Conservation (phyloP, 139 green algal species). For the Asterochloris sp. region DNA sequence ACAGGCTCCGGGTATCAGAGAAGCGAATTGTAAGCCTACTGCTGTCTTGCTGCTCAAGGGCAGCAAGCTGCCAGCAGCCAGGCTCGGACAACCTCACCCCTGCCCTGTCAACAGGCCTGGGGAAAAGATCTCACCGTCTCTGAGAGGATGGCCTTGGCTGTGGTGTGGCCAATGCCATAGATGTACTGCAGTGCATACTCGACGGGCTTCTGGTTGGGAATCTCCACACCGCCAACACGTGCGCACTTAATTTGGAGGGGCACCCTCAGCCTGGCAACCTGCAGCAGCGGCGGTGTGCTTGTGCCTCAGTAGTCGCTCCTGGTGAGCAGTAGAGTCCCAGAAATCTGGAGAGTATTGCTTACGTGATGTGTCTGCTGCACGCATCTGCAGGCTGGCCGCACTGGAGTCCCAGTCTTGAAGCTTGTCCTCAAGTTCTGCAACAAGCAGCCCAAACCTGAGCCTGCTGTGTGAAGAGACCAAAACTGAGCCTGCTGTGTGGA, state of each 20-base stretch:
- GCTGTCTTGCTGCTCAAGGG: background rate
- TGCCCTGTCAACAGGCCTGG: background rate
- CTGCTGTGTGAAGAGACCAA: no score
- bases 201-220: conserved; percentile 97
- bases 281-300: background rate
- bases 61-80: background rate
- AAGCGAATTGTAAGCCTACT: background rate
- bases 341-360: no score
- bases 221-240: conserved; percentile 96
- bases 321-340: no score
- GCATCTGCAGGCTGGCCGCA: no score
- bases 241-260: conserved; percentile 71
- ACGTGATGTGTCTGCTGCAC: no score
- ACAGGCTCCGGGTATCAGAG: background rate
- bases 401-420: no score
- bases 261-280: conserved; percentile 21
- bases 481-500: no score
- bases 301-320: background rate
- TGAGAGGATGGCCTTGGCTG: conserved; percentile 84
- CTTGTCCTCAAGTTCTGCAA: no score
- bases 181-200: conserved; percentile 97
- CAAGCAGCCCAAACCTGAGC: no score
- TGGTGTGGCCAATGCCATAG: conserved; percentile 91
- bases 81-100: no score
- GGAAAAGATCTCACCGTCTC: conserved; percentile 46